Evolutionary conservation across 495 filamentous ascomycete genomes (phyloP).

Genomic region (Corynascus novoguineensis): DNA sequence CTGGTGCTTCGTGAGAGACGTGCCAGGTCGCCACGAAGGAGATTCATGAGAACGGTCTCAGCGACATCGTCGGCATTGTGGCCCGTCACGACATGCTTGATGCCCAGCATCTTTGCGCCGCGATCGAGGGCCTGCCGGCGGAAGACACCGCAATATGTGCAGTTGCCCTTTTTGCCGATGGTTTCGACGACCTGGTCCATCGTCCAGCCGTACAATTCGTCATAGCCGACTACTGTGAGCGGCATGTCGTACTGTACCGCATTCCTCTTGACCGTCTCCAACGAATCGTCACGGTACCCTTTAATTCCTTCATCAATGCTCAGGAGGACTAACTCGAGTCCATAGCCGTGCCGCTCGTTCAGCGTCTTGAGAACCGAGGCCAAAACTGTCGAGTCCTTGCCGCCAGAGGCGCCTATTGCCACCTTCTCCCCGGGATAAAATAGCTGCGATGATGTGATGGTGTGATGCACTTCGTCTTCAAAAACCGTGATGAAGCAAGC

Average conservation of each 20-base stretch:
- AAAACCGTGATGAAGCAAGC: constrained; percentile 80
- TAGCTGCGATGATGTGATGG: constrained; percentile 69
- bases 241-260: constrained; percentile 85
- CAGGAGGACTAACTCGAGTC: constrained; percentile 76
- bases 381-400: constrained; percentile 95
- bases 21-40: constrained; percentile 84
- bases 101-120: constrained; percentile 78
- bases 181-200: constrained; percentile 98
- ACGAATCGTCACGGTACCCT: constrained; percentile 89
- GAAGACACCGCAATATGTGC: constrained; percentile 97
- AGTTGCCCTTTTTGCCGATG: constrained; percentile 97
- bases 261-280: constrained; percentile 95
- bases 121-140: constrained; percentile 90
- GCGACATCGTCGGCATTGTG: constrained; percentile 98
- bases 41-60: constrained; percentile 98
- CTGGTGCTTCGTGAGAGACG: constrained; percentile 84
- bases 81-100: constrained; percentile 92
- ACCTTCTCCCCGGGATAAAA: constrained; percentile 82
- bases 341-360: constrained; percentile 84
- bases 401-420: constrained; percentile 92
- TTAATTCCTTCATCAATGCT: constrained; percentile 97
- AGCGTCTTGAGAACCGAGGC: constrained; percentile 92
- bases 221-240: constrained; percentile 85
- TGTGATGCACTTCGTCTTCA: constrained; percentile 89
- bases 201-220: constrained; percentile 95